Evolutionary conservation across 139 green algal species (phyloP).

Genomic region (Chlamydomonas schloesseri): DNA sequence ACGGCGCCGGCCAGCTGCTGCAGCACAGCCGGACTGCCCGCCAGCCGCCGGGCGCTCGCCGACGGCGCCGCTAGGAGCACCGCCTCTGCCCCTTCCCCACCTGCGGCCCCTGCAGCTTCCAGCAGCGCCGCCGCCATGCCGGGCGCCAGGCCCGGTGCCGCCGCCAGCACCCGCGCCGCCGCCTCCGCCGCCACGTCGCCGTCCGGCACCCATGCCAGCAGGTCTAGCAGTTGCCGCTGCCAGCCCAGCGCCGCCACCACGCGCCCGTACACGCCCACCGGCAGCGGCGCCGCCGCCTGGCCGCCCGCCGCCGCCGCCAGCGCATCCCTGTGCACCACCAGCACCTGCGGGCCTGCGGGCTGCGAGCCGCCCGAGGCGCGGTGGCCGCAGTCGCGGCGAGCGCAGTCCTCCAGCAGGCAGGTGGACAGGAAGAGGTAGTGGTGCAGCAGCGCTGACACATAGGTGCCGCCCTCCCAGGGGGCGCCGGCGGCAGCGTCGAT

Average conservation of each 20-base stretch:
- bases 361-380: no score
- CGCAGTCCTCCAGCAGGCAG: background rate
- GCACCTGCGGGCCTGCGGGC: no score
- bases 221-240: background rate
- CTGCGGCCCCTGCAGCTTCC: background rate
- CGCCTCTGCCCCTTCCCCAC: background rate
- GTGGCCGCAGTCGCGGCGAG: background rate
- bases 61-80: background rate
- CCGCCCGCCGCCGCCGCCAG: background rate
- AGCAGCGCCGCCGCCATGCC: background rate
- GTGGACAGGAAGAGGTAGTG: background rate
- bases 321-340: background rate
- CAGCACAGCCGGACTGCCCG: background rate
- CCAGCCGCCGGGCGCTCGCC: background rate
- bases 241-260: constrained; percentile 11
- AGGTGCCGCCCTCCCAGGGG: background rate
- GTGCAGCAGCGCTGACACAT: background rate
- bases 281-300: background rate
- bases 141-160: background rate
- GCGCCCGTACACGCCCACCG: background rate
- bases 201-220: constrained; percentile 3
- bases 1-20: background rate
- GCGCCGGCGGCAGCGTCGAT: background rate
- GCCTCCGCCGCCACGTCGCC: background rate
- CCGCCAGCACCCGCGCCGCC: background rate